A percentile compares a stretch with the other conserved stretches of the same genome.
These are phyloP conservation scores for Strombidium stylifer DNA, from an alignment of 73 alveolate genomes.

Conservation along the genomic window DNA sequence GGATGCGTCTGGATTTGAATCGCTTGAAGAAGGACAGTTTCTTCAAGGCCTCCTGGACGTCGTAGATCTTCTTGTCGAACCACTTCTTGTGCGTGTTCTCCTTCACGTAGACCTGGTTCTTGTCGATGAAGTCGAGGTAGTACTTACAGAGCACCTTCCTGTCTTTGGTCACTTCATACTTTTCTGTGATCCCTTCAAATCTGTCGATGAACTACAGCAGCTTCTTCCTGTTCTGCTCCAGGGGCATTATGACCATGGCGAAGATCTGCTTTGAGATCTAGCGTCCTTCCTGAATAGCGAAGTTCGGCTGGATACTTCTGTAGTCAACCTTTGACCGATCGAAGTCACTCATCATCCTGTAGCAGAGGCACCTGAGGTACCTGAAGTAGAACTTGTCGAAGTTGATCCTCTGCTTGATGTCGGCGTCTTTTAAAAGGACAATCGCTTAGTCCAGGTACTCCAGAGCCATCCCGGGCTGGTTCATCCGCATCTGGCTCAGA, in stretches of 20 bases:
- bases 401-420: no score
- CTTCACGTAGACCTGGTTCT: not conserved
- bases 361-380: constrained; percentile 30
- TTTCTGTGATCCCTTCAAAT: constrained; percentile 38
- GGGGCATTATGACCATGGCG: constrained; percentile 57
- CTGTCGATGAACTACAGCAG: constrained; percentile 46
- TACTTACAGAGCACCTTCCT: constrained; percentile 9
- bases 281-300: constrained; percentile 35
- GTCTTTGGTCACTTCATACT: constrained; percentile 30
- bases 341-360: constrained; percentile 2
- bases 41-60: not conserved
- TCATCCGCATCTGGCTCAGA: constrained; percentile 1
- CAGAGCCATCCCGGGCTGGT: constrained; percentile 7
- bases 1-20: not conserved
- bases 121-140: not conserved
- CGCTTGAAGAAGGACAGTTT: constrained; percentile 25
- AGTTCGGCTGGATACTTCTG: not conserved
- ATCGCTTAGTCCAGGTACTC: not conserved
- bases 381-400: not conserved
- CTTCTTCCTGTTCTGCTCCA: constrained; percentile 50
- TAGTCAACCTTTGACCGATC: constrained; percentile 30
- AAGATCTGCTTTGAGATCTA: constrained; percentile 38
- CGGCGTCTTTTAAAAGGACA: no score
- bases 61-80: constrained; percentile 18
- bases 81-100: constrained; percentile 28